Evolutionary conservation across 371 early-diverging fungal genomes (phyloP).

Genomic region (Mucor saturninus): DNA sequence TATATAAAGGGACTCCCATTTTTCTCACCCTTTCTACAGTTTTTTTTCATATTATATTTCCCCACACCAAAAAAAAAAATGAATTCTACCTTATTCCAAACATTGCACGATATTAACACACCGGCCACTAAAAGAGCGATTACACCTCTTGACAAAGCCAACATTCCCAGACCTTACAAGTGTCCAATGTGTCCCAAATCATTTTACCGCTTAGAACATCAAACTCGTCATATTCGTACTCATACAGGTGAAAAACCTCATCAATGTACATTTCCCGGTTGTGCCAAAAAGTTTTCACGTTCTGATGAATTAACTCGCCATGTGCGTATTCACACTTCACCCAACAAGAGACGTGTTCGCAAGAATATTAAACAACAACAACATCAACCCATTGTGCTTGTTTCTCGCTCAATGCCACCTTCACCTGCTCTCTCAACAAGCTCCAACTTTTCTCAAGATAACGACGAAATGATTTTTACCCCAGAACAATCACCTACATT

Average conservation of each 20-base stretch:
- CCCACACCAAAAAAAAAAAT: constrained; percentile 6
- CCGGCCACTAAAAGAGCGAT: constrained; percentile 36
- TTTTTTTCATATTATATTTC: constrained; percentile 10
- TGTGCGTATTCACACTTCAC: constrained; percentile 73
- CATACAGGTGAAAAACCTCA: constrained; percentile 94
- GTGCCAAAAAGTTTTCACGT: constrained; percentile 87
- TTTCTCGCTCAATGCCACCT: constrained; percentile 33
- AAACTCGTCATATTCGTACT: constrained; percentile 87
- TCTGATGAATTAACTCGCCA: constrained; percentile 91
- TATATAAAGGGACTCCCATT: constrained; percentile 21
- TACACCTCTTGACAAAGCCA: constrained; percentile 41
- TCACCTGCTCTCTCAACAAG: constrained; percentile 47
- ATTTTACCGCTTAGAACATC: constrained; percentile 78
- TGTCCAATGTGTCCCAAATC: constrained; percentile 73
- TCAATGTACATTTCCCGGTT: constrained; percentile 79
- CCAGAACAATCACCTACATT: constrained; percentile 49
- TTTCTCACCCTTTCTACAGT: constrained; percentile 10
- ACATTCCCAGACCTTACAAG: constrained; percentile 65
- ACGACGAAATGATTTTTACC: constrained; percentile 48
- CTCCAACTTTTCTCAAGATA: constrained; percentile 38
- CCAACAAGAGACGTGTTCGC: constrained; percentile 37
- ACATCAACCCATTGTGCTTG: constrained; percentile 17
- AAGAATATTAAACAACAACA: constrained; percentile 22
- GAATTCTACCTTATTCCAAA: constrained; percentile 13
- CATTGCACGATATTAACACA: constrained; percentile 6